Conservation (phyloP, 148 eudicot genomes). For the Rhododendron henanense region DNA sequence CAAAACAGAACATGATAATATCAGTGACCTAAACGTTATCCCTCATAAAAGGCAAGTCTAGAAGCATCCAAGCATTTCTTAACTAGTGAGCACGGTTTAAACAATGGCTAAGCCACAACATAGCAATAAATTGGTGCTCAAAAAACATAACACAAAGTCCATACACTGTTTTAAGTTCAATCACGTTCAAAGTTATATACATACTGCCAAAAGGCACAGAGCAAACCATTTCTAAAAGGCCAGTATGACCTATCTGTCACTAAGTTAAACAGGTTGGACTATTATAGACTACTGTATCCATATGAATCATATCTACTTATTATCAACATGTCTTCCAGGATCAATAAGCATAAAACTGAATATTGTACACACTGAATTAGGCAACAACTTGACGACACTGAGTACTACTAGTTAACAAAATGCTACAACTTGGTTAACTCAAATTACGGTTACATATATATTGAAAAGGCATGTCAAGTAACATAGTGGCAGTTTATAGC, state of each 20-base stretch:
- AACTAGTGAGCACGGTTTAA: neutral
- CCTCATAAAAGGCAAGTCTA: neutral
- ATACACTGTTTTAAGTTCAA: neutral
- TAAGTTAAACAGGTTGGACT: neutral
- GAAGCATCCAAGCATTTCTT: neutral
- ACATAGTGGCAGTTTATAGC: neutral
- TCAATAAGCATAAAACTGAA: neutral
- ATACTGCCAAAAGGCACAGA: neutral
- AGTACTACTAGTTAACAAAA: neutral
- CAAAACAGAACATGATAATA: neutral
- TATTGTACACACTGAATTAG: neutral
- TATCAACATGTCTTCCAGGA: neutral
- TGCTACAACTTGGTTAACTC: neutral
- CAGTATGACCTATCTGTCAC: neutral
- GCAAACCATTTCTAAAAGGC: neutral
- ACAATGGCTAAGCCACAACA: no score
- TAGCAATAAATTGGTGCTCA: neutral
- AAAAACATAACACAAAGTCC: neutral
- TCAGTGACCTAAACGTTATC: neutral
- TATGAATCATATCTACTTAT: neutral
- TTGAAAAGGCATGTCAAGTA: neutral
- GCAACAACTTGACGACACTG: neutral
- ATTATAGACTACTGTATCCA: neutral
- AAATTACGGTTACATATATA: neutral
- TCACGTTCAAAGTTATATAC: neutral